A percentile compares a stretch with the other conserved stretches of the same genome.
Evolutionary conservation across 148 eudicot genomes (phyloP).

Genomic region (Vaccinium myrtillus): DNA sequence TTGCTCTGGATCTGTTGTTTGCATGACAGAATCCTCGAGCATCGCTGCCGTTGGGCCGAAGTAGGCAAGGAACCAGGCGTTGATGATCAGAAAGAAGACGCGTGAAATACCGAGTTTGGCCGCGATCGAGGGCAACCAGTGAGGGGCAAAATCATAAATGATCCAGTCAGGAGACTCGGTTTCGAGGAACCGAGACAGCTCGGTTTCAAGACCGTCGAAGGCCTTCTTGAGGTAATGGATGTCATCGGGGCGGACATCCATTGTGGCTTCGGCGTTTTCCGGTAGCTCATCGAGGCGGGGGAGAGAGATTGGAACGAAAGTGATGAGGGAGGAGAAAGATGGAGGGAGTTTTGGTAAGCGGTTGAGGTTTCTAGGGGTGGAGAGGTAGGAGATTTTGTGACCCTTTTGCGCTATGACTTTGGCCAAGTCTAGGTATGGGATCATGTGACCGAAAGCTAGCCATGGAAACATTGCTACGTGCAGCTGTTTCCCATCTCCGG

Average conservation of each 20-base stretch:
- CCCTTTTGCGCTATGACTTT: constrained; percentile 29
- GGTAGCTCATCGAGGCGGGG: constrained; percentile 23
- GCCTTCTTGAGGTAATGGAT: constrained; percentile 29
- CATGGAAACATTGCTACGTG: constrained; percentile 32
- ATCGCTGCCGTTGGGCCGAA: constrained; percentile 12
- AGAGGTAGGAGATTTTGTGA: constrained; percentile 28
- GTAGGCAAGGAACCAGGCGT: constrained; percentile 14
- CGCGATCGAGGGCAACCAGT: constrained; percentile 27
- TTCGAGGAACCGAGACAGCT: constrained; percentile 17
- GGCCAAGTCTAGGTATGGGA: constrained; percentile 29
- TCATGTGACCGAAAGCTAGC: constrained; percentile 33
- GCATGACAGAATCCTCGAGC: background rate
- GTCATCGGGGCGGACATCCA: constrained; percentile 17
- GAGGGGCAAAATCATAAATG: constrained; percentile 26
- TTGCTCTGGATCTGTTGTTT: background rate
- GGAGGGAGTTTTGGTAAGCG: constrained; percentile 35
- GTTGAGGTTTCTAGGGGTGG: constrained; percentile 37
- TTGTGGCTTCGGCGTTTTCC: constrained; percentile 29
- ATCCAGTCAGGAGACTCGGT: constrained; percentile 31
- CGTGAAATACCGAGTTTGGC: constrained; percentile 12
- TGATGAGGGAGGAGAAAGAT: background rate
- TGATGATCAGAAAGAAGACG: constrained; percentile 13
- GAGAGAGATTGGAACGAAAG: constrained; percentile 14
- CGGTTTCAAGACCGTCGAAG: constrained; percentile 26
- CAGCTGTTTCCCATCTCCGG: background rate